A percentile compares a stretch with the other conserved stretches of the same genome.
phyloP scores from a whole-genome alignment of 208 protist species.

The Leishmania braziliensis region DNA sequence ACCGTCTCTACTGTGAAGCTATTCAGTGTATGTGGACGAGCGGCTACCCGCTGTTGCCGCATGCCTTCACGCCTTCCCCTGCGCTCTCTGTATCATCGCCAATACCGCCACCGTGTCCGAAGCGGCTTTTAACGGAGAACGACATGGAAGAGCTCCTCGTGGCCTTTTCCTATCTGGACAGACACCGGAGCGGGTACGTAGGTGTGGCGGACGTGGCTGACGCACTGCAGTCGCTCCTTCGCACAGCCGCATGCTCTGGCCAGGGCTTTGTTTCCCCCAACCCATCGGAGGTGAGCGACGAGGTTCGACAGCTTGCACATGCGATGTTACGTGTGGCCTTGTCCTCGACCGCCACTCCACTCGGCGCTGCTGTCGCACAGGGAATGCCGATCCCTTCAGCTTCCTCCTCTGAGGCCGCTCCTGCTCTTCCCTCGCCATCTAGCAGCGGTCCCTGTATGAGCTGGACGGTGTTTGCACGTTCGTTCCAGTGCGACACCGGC shows the following conservation, averaged over 20 bases:
- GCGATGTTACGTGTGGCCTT: slow-evolving; percentile 26
- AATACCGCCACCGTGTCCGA: neutral
- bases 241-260: neutral
- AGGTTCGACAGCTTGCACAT: slow-evolving; percentile 9
- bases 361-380: neutral
- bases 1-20: slow-evolving; percentile 23
- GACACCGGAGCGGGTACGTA: slow-evolving; percentile 11
- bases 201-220: slow-evolving; percentile 9
- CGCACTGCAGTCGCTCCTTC: slow-evolving; percentile 18
- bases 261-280: neutral
- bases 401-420: neutral
- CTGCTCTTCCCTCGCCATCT: neutral
- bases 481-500: slow-evolving; percentile 33
- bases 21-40: slow-evolving; percentile 16
- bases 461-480: slow-evolving; percentile 27
- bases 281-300: neutral
- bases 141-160: slow-evolving; percentile 21
- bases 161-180: slow-evolving; percentile 22
- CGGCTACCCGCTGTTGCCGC: neutral
- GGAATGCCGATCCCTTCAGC: neutral
- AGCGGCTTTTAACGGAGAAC: slow-evolving; percentile 18
- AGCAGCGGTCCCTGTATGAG: slow-evolving; percentile 10
- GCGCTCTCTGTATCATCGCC: neutral
- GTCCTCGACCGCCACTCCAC: neutral
- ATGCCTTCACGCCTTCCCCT: neutral